phyloP scores from a whole-genome alignment of 108 stramenopile species.

The Seminavis robusta region DNA sequence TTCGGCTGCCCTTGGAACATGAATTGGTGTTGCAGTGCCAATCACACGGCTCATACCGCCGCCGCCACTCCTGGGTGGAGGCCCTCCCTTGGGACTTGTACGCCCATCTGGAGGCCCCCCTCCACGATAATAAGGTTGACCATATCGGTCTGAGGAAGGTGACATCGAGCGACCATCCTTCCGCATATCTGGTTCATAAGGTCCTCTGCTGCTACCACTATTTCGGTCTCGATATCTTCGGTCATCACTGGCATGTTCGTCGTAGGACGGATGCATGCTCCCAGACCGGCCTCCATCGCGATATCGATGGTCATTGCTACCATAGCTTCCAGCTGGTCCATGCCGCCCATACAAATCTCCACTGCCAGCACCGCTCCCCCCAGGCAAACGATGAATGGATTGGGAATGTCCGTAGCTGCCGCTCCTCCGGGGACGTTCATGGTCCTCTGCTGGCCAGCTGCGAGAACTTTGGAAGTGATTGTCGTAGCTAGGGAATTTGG shows the following conservation, averaged over 20 bases:
- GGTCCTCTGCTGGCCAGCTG: conserved; percentile 12
- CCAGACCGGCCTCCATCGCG: too few relatives aligned
- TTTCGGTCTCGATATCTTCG: too few relatives aligned
- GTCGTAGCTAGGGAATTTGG: neutral
- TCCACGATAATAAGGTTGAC: neutral
- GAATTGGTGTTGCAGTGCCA: conserved; percentile 70
- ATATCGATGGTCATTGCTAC: too few relatives aligned
- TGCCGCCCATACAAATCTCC: too few relatives aligned
- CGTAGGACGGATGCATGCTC: too few relatives aligned
- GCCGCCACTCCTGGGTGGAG: conserved; percentile 1
- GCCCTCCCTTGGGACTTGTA: neutral
- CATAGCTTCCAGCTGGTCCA: neutral
- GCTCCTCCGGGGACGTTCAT: neutral
- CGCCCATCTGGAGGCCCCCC: neutral
- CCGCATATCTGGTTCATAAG: neutral
- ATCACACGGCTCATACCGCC: conserved; percentile 49
- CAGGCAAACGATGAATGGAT: too few relatives aligned
- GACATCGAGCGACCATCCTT: neutral
- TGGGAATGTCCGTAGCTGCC: neutral
- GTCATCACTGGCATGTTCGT: too few relatives aligned
- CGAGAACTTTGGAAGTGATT: neutral
- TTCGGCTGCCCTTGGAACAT: conserved; percentile 48
- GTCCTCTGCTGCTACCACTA: too few relatives aligned
- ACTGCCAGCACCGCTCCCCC: too few relatives aligned
- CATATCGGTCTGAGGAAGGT: neutral